These are phyloP conservation scores for Apiospora aurea DNA, from an alignment of 2,329 filamentous ascomycete genomes.

Conservation along the genomic window DNA sequence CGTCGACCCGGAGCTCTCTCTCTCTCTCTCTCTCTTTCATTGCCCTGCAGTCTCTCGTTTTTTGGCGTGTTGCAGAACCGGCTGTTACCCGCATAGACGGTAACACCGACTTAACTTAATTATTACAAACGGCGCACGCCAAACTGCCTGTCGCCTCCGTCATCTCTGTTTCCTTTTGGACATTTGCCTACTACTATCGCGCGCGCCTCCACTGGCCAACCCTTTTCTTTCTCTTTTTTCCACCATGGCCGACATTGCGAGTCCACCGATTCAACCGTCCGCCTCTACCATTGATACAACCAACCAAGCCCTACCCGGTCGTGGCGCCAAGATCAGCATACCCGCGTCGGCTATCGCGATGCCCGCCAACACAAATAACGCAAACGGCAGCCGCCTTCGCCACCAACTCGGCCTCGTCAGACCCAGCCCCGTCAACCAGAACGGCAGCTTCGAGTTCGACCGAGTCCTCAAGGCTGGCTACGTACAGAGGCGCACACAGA, in stretches of 20 bases:
- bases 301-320: slow-evolving; percentile 31
- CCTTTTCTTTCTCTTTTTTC: neutral
- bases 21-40: neutral
- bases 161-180: slow-evolving; percentile 4
- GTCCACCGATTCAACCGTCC: neutral
- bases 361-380: slow-evolving; percentile 33
- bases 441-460: slow-evolving; percentile 96
- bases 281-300: slow-evolving; percentile 20
- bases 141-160: slow-evolving; percentile 13
- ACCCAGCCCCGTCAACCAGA: slow-evolving; percentile 88
- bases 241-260: slow-evolving; percentile 23
- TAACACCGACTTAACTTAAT: slow-evolving; percentile 9
- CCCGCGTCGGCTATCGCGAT: slow-evolving; percentile 36
- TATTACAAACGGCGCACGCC: slow-evolving; percentile 1
- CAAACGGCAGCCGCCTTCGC: slow-evolving; percentile 39
- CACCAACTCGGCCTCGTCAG: slow-evolving; percentile 64
- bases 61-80: slow-evolving; percentile 8
- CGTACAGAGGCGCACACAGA: slow-evolving; percentile 87
- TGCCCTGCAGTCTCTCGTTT: neutral
- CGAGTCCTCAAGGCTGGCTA: slow-evolving; percentile 89
- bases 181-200: neutral
- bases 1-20: slow-evolving; percentile 4
- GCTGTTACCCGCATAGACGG: slow-evolving; percentile 7
- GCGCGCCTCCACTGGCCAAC: slow-evolving; percentile 5
- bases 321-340: slow-evolving; percentile 39